A percentile compares a stretch with the other conserved stretches of the same genome.
phyloP scores from a whole-genome alignment of 2,329 filamentous ascomycete genomes.

The Aschersonia sp. region DNA sequence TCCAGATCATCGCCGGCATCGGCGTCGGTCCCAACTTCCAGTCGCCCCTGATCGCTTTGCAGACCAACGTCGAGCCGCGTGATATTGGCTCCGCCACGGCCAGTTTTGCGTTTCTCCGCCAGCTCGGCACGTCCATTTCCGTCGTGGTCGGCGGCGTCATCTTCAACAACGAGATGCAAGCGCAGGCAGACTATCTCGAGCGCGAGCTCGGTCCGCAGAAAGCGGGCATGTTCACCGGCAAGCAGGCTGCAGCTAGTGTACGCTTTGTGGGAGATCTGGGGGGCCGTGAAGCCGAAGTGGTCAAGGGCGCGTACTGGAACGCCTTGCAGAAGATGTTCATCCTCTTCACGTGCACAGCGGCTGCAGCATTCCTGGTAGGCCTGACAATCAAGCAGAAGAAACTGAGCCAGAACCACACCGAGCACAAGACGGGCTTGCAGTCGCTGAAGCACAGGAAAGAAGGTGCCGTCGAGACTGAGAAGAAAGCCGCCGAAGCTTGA shows the following conservation, averaged over 20 bases:
- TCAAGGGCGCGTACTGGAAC: conserved; percentile 31
- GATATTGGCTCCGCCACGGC: conserved; percentile 58
- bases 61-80: conserved; percentile 43
- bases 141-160: conserved; percentile 65
- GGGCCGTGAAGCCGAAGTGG: conserved; percentile 24
- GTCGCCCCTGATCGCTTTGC: conserved; percentile 51
- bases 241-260: conserved; percentile 45
- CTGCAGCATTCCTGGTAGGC: conserved; percentile 29
- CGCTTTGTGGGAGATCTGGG: conserved; percentile 38
- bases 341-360: conserved; percentile 36
- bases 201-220: conserved; percentile 33
- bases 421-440: conserved; percentile 43
- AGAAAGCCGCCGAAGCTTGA: conserved; percentile 2
- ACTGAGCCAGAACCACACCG: conserved; percentile 39
- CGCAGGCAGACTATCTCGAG: conserved; percentile 32
- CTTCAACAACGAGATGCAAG: conserved; percentile 61
- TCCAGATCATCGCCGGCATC: conserved; percentile 47
- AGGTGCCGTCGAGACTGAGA: conserved; percentile 4
- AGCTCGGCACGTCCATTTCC: conserved; percentile 51
- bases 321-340: conserved; percentile 42
- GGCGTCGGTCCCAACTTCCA: conserved; percentile 58
- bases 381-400: conserved; percentile 32
- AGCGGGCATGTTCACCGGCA: conserved; percentile 39
- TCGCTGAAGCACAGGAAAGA: conserved; percentile 19
- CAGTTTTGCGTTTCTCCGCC: conserved; percentile 53